Base-by-base conservation (phyloP, 345 rosid genomes). In the Aquilaria sinensis region DNA sequence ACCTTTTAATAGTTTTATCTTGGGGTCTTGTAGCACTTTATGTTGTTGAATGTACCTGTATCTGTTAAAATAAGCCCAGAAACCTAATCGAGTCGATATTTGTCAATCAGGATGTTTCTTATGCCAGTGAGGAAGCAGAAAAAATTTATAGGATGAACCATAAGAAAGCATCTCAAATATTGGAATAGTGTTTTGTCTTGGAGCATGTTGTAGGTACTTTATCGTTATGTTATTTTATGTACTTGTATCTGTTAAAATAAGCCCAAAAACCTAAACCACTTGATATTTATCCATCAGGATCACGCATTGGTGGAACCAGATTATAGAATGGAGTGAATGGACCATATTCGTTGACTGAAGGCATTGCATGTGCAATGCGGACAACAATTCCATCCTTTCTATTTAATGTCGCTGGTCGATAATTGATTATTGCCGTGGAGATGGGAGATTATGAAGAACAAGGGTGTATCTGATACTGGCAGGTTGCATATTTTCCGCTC, bases 351-450 rank as follows among this genome's bases (percentile, higher is more conserved):
- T 60, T 30, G 30, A 30, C 45, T 61, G 10, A 6, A 11, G 15
- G 1, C 32, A 9, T 3, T 61, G 45, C 54, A 49, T 47, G n/a
- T 13, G 45, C 8, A 9, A 10, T 62, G 15, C 6, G 10, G 12
- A 37, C 6, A 61, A 31, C 0, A 34, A 54, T 54, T 53, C 30
- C 13, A 7, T 54, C 41, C 3, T 9, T 34, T 6, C 32, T 9
- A 12, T 32, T 45, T 10, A 50, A 50, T 66, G 16, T 61, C 4
- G 50, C 59, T 75, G 50, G 33, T 51, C 10, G 12, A 72, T 4
- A 37, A 37, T 37, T 4, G 23, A 23, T 23, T 23, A 23, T 23
- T 23, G 23, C 23, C 23, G 23, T 23, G 75, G 74, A 49, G 12
- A 70, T 55, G 52, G 68, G 43, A 46, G 45, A 48, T 31, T 12